Evolutionary conservation across 345 rosid species (phyloP).

Genomic region (Eucalyptus sideroxylon): DNA sequence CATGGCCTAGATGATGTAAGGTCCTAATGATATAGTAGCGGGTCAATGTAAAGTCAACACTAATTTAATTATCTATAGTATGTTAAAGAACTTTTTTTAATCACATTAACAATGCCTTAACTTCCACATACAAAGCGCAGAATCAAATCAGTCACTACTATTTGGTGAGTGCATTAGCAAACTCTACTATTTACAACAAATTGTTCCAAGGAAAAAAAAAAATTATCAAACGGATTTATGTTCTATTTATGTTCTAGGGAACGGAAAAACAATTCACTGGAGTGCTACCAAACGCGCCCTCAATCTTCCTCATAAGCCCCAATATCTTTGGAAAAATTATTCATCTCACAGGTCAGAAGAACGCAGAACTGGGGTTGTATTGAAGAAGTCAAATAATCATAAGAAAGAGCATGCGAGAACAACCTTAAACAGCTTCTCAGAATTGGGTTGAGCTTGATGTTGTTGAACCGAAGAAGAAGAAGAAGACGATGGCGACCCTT

Average conservation of each 20-base stretch:
- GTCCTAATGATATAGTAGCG: slow-evolving; percentile 21
- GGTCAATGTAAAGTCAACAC: not conserved
- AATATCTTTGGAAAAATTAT: not conserved
- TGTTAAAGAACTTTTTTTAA: not conserved
- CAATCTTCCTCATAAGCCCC: not conserved
- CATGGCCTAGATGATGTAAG: slow-evolving; percentile 44
- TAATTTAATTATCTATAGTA: not conserved
- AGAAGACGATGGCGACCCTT: not conserved
- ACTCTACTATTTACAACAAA: not conserved
- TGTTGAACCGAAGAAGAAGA: slow-evolving; percentile 15
- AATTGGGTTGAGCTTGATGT: slow-evolving; percentile 14
- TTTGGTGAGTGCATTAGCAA: not conserved
- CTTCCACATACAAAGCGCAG: not conserved
- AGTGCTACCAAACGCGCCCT: not conserved
- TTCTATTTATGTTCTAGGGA: no score
- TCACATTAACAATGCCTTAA: not conserved
- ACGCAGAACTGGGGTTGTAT: not conserved
- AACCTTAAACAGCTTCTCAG: slow-evolving; percentile 49
- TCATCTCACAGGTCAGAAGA: not conserved
- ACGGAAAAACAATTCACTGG: no score
- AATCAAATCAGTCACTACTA: not conserved
- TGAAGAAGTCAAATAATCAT: not conserved
- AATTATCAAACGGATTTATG: no score
- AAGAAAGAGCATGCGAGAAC: not conserved
- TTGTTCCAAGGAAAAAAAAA: no score